Percentiles rank a stretch among this genome's conserved stretches.
phyloP scores from a whole-genome alignment of 1,284 basidiomycete genomes.

The Jaminaea rosea region DNA sequence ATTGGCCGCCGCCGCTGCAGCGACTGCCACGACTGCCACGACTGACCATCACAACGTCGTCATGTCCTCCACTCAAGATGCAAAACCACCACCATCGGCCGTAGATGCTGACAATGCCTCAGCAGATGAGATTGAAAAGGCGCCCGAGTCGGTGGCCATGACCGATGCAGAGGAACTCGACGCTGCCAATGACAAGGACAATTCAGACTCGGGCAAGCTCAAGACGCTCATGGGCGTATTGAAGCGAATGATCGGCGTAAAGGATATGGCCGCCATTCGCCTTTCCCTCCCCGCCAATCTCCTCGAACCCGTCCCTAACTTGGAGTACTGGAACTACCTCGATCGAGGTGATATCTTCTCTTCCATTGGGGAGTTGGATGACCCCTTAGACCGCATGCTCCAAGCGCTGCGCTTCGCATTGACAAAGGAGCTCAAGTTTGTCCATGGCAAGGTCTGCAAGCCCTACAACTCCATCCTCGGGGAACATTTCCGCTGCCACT shows the following conservation, averaged over 20 bases:
- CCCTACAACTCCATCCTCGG: slow-evolving; percentile 58
- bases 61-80: too few species aligned
- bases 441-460: slow-evolving; percentile 83
- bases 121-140: slow-evolving; percentile 23
- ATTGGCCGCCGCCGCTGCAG: too few species aligned
- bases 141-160: slow-evolving; percentile 34
- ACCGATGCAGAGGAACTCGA: slow-evolving; percentile 35
- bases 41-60: too few species aligned
- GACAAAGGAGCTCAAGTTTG: slow-evolving; percentile 89
- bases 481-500: slow-evolving; percentile 44
- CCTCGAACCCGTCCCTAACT: slow-evolving; percentile 41
- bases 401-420: slow-evolving; percentile 74
- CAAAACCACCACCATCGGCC: too few species aligned
- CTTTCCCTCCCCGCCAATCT: slow-evolving; percentile 43
- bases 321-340: slow-evolving; percentile 61
- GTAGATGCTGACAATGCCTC: slow-evolving; percentile 28
- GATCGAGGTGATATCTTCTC: slow-evolving; percentile 84
- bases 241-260: slow-evolving; percentile 43
- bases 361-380: slow-evolving; percentile 79
- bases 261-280: slow-evolving; percentile 42
- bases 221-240: slow-evolving; percentile 39
- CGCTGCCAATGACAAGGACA: slow-evolving; percentile 32
- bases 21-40: too few species aligned
- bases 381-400: slow-evolving; percentile 85
- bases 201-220: slow-evolving; percentile 38